Base-by-base conservation (phyloP, 2,329 filamentous ascomycete genomes). In the Claviceps sp. region DNA sequence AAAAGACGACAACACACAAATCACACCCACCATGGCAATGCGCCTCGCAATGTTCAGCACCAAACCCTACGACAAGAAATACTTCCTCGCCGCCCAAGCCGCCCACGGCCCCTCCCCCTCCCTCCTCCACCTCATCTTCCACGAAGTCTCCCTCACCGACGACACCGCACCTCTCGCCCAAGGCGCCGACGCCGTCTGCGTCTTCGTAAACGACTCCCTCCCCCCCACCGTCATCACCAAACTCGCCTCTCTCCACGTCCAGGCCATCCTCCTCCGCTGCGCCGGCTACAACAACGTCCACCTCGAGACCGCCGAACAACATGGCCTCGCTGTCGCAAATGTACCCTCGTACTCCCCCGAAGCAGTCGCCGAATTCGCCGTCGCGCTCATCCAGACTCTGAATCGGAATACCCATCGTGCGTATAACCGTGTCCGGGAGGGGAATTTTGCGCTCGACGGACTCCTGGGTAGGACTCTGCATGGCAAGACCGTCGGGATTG, bases 231-330 rank as follows among this genome's bases (percentile, higher is more conserved):
- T 84, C 41, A 70, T 85, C 44, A 63, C 69, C 19, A 66, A 68
- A 0, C 73, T 85, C 8, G 67, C 73, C 50, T 55, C 61, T 19
- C 57, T 64, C 43, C 80, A 80, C 59, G 72, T 82, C 45, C 71
- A 72, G 47, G 78, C 77, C 50, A 71, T 85, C 56, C 74, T 84
- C 24, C 71, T 85, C 52, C 80, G 82, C 50, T 85, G 82, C 64
- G 82, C 82, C 1, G 82, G 82, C 52, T 84, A 73, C 71, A 84
- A 86, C 69, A 80, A 84, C 58, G 76, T 85, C 54, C 78, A 85
- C 60, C 74, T 85, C 22, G 62, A 64, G 17, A 68, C 71, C 1
- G 82, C 82, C 51, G 69, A 73, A 58, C 61, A 64, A 19, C 71
- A 80, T 3, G 74, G 75, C 52, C 66, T 86, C 56, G 77, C 78